A percentile compares a stretch with the other conserved stretches of the same genome.
Evolutionary conservation across 441 rosid genomes (phyloP).

Genomic region (Arabidopsis hybrid): DNA sequence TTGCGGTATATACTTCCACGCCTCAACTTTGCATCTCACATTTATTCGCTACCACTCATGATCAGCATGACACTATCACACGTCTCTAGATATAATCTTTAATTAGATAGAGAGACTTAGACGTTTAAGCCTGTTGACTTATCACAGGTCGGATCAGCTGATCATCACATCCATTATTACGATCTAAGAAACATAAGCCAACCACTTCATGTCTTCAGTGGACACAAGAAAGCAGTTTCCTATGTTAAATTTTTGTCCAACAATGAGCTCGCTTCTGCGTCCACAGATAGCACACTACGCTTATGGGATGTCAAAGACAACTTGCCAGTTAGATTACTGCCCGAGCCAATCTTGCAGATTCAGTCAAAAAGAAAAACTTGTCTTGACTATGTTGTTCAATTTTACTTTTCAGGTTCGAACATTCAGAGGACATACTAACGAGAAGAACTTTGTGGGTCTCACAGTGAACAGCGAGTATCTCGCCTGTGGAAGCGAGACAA

Average conservation of each 20-base stretch:
- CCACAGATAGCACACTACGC: constrained; percentile 96
- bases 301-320: constrained; percentile 97
- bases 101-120: constrained; percentile 14
- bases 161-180: constrained; percentile 91
- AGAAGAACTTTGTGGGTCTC: constrained; percentile 97
- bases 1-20: constrained; percentile 69
- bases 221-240: constrained; percentile 96
- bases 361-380: not conserved
- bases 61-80: constrained; percentile 24
- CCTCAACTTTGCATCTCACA: constrained; percentile 17
- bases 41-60: constrained; percentile 12
- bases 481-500: constrained; percentile 97
- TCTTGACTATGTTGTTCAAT: constrained; percentile 27
- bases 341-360: constrained; percentile 16
- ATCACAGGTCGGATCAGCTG: constrained; percentile 97
- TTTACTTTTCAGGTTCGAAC: constrained; percentile 71
- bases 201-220: constrained; percentile 93
- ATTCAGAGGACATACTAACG: constrained; percentile 90
- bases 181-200: constrained; percentile 90
- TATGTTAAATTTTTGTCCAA: constrained; percentile 95
- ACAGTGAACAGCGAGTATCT: constrained; percentile 86
- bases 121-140: constrained; percentile 25
- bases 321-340: constrained; percentile 56
- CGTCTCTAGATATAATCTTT: constrained; percentile 13
- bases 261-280: constrained; percentile 97